These are phyloP conservation scores for Blastocystis sp. DNA, from an alignment of 352 stramenopile species.

Conservation along the genomic window DNA sequence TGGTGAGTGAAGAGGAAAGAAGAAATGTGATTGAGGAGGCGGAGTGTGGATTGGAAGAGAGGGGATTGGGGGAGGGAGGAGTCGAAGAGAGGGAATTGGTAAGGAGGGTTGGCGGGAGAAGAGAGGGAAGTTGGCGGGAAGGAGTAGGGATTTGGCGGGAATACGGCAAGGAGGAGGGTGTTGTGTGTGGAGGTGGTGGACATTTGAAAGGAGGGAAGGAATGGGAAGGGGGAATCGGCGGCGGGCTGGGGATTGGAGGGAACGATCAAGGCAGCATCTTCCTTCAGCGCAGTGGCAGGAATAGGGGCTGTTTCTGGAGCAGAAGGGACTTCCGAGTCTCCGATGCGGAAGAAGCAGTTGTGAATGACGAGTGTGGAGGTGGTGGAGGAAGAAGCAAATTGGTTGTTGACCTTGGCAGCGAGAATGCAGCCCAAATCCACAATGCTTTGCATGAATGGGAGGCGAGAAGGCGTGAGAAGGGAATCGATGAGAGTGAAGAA, in stretches of 20 bases:
- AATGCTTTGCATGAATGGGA: not conserved
- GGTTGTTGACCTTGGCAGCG: slow-evolving; percentile 16
- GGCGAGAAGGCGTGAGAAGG: not conserved
- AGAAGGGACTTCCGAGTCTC: not conserved
- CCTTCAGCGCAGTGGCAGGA: not conserved
- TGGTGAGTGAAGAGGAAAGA: not conserved
- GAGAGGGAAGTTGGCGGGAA: not conserved
- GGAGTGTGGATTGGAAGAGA: not conserved
- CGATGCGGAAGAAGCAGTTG: not conserved
- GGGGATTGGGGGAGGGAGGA: not conserved
- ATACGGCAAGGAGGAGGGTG: not conserved
- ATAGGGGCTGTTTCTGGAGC: not conserved
- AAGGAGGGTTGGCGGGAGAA: not conserved
- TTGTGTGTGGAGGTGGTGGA: not conserved
- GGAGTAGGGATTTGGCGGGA: not conserved
- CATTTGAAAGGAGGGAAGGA: not conserved
- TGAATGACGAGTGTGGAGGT: not conserved
- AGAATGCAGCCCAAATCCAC: slow-evolving; percentile 37
- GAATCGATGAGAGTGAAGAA: not conserved
- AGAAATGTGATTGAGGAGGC: not conserved
- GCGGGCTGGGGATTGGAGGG: no score
- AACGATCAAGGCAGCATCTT: not conserved
- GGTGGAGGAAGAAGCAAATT: not conserved
- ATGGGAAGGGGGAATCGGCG: not conserved
- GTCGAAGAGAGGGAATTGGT: not conserved